A percentile compares a stretch with the other conserved stretches of the same genome.
Conservation (phyloP, 345 rosid genomes). For the Populus davidiana region DNA sequence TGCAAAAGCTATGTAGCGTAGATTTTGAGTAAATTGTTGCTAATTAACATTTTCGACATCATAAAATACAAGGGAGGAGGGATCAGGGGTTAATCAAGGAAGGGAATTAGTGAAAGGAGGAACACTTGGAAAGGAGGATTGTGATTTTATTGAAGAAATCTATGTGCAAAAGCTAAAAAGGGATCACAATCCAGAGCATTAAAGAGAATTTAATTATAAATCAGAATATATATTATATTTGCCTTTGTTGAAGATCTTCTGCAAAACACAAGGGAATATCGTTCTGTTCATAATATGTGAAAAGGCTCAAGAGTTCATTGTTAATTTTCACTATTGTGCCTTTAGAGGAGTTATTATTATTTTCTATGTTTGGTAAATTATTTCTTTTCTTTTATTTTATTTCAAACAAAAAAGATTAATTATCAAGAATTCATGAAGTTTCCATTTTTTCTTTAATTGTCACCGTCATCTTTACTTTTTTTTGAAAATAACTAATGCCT, state of each 20-base stretch:
- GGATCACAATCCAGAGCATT: slow-evolving; percentile 3
- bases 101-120: slow-evolving; percentile 4
- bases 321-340: not conserved
- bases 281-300: not conserved
- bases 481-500: not conserved
- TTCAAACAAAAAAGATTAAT: not conserved
- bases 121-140: not conserved
- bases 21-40: slow-evolving; percentile 12
- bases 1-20: not conserved
- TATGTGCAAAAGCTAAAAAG: not conserved
- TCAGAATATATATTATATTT: not conserved
- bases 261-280: not conserved
- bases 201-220: not conserved
- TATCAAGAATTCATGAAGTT: not conserved
- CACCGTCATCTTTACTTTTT: not conserved
- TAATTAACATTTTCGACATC: slow-evolving; percentile 1
- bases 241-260: not conserved
- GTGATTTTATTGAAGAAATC: slow-evolving; percentile 9
- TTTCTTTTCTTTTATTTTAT: not conserved
- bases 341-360: not conserved
- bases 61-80: not conserved
- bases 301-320: not conserved
- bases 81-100: not conserved
- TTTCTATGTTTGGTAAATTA: slow-evolving; percentile 1
- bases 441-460: not conserved